Percentiles rank a stretch among this genome's conserved stretches.
Conservation (phyloP, 225 moss, liverwort and hornwort species). For the Climacium dendroides region DNA sequence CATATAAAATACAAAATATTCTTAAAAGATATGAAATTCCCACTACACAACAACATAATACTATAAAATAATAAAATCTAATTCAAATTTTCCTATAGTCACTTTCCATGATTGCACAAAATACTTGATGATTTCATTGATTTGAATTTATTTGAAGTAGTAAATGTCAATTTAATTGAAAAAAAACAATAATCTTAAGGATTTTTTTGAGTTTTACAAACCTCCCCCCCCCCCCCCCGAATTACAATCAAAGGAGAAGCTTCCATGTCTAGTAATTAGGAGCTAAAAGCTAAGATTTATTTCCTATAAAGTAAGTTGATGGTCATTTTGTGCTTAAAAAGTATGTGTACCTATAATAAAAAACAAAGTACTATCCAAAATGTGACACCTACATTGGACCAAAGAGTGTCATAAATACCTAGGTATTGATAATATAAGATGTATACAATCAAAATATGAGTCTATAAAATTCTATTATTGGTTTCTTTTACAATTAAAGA, state of each 20-base stretch:
- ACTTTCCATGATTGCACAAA: neutral
- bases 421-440: neutral
- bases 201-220: neutral
- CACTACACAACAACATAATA: neutral
- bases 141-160: neutral
- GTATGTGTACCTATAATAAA: neutral
- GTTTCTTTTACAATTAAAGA: neutral
- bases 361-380: too few relatives aligned
- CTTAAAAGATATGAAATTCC: neutral
- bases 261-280: neutral
- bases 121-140: neutral
- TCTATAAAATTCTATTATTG: neutral
- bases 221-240: too few relatives aligned
- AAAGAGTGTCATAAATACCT: neutral
- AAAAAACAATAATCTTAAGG: accelerated
- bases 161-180: neutral
- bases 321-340: neutral
- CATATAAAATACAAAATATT: neutral
- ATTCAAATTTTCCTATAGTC: neutral
- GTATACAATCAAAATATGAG: neutral
- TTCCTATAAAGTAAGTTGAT: neutral
- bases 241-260: neutral
- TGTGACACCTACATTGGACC: neutral
- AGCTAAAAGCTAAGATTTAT: neutral
- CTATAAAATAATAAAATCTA: neutral